phyloP scores from a whole-genome alignment of 257 asterid species.

The Solanum piurae region DNA sequence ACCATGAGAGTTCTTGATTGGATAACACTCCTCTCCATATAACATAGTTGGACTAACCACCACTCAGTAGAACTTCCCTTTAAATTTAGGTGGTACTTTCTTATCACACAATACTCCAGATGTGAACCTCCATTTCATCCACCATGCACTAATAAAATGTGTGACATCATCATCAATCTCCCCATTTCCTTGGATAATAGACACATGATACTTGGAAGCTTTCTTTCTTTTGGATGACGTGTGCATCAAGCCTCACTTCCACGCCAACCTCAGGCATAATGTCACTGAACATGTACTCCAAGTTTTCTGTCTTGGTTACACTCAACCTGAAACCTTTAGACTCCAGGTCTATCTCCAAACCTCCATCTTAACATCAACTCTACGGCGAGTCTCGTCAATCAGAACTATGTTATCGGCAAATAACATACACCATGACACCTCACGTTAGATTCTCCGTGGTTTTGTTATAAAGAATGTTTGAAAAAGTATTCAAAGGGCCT shows the following conservation, averaged over 20 bases:
- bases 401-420: not conserved
- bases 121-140: too few relatives aligned
- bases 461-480: not conserved
- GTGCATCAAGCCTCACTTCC: not conserved
- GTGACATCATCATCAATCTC: not conserved
- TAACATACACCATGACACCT: not conserved
- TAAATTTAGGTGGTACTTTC: not conserved
- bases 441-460: not conserved
- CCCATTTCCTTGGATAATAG: not conserved
- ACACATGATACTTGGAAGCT: not conserved
- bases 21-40: not conserved
- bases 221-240: not conserved
- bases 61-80: not conserved
- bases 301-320: not conserved
- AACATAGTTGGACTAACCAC: not conserved
- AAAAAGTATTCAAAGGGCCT: not conserved
- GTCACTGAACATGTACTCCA: not conserved
- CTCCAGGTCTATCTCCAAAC: not conserved
- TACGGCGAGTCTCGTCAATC: not conserved
- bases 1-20: not conserved
- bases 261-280: not conserved
- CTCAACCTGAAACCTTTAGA: not conserved
- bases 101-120: not conserved
- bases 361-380: not conserved
- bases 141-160: too few relatives aligned